These are phyloP conservation scores for Nothomitra cinnamomea DNA, from an alignment of 2,329 filamentous ascomycete species.

Conservation along the genomic window DNA sequence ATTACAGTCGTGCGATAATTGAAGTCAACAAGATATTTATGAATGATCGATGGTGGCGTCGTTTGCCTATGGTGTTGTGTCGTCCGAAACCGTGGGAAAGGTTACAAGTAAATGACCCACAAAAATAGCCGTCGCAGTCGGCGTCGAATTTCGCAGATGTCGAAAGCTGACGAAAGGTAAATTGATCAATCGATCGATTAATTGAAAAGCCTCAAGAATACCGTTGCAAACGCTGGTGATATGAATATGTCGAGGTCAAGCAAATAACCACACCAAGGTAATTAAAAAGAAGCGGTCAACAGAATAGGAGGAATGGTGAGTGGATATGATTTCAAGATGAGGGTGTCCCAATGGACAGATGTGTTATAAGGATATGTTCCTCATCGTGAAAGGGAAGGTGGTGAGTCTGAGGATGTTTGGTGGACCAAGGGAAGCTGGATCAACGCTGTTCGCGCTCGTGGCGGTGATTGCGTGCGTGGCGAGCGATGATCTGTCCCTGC, in stretches of 20 bases:
- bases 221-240: too few species aligned
- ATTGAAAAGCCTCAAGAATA: too few species aligned
- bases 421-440: neutral
- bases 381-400: neutral
- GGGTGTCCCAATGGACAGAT: neutral
- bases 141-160: neutral
- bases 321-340: neutral
- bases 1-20: neutral
- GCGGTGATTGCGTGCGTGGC: neutral
- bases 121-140: neutral
- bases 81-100: neutral
- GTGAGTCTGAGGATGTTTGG: neutral
- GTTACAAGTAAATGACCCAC: neutral
- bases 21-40: neutral
- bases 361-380: constrained; percentile 1
- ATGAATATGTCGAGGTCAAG: neutral
- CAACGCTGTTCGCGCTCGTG: neutral
- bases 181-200: neutral
- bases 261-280: neutral
- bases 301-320: neutral
- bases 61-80: neutral
- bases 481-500: neutral
- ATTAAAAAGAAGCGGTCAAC: neutral
- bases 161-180: neutral
- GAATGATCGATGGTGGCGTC: neutral